Base-by-base conservation (phyloP, 495 filamentous ascomycete genomes). In the Pseudomonodictys pantanalensis region DNA sequence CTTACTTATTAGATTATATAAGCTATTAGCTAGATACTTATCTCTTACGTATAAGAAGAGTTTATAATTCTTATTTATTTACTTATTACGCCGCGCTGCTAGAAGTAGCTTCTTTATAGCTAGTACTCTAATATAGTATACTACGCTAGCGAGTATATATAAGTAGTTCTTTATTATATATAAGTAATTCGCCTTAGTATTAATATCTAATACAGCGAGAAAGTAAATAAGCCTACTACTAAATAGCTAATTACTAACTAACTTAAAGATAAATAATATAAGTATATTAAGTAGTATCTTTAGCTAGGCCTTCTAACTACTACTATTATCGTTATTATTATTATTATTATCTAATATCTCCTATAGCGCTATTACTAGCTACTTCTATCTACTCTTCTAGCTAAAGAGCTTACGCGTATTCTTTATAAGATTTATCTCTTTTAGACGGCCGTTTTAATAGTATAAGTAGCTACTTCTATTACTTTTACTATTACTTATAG, bases 1-100 rank as follows among this genome's bases (percentile, higher is more conserved):
- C 17, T 28, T 29, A 49, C 45, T 49, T 29, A 49, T 49, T 49
- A 29, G 45, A 29, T 23, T 49, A 23, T 49, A 45, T 49, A 29
- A 49, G 24, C 45, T 29, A 28, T 49, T 25, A 25, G 45, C 45
- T 29, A 49, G 45, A 49, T 24, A 29, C 23, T 28, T 29, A 24
- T 17, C 17, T 49, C 23, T 49, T 23, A n/a, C 18, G 8, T 9
- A 18, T 18, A 45, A 45, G 42, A 45, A 45, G 10, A 9, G 42
- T 45, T 45, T 20, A 9, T 20, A 11, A 7, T 45, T 18, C 42
- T 20, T 45, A 18, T 45, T 20, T 12, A 18, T 45, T 20, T 45
- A 20, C 42, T 45, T 45, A 20, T 10, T 45, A 18, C 42, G 18
- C 8, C 18, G 42, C 18, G 9, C 42, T 45, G 18, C 11, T 20